A percentile compares a stretch with the other conserved stretches of the same genome.
These are phyloP conservation scores for Elaeagnus macrophylla DNA, from an alignment of 306 rosid species.

Conservation along the genomic window DNA sequence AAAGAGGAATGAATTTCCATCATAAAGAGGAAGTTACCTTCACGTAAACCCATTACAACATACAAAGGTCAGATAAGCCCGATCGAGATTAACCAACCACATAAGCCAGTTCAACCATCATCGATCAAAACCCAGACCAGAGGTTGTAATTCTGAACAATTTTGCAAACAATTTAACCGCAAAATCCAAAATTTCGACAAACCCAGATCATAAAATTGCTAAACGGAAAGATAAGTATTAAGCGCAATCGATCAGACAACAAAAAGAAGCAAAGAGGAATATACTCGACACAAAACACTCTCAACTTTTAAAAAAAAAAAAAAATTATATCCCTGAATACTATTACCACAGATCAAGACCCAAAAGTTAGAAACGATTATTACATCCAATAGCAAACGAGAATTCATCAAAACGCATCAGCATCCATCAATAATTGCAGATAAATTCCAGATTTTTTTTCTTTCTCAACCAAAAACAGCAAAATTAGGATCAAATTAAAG, in stretches of 20 bases:
- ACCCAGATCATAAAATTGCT: slow-evolving; percentile 33
- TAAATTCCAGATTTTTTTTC: slow-evolving; percentile 16
- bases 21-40: slow-evolving; percentile 20
- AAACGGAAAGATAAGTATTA: slow-evolving; percentile 18
- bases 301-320: slow-evolving; percentile 24
- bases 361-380: slow-evolving; percentile 41
- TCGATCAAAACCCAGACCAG: slow-evolving; percentile 42
- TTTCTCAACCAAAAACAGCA: slow-evolving; percentile 15
- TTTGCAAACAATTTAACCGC: slow-evolving; percentile 18
- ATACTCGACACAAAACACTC: slow-evolving; percentile 24
- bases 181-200: slow-evolving; percentile 8
- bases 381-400: slow-evolving; percentile 45
- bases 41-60: slow-evolving; percentile 45
- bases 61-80: slow-evolving; percentile 29
- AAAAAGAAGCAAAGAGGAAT: slow-evolving; percentile 18
- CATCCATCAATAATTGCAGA: slow-evolving; percentile 38
- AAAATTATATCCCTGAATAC: slow-evolving; percentile 43
- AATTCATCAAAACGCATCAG: slow-evolving; percentile 48
- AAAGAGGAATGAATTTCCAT: slow-evolving; percentile 39
- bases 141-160: slow-evolving; percentile 23
- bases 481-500: slow-evolving; percentile 33
- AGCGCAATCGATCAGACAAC: slow-evolving; percentile 36
- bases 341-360: slow-evolving; percentile 44
- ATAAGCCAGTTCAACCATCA: slow-evolving; percentile 26
- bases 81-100: slow-evolving; percentile 30